Evolutionary conservation across 805 yeast genomes (phyloP), one percentile per base, ranked within the genome.

Genomic region (Wickerhamomyces chambardii): DNA sequence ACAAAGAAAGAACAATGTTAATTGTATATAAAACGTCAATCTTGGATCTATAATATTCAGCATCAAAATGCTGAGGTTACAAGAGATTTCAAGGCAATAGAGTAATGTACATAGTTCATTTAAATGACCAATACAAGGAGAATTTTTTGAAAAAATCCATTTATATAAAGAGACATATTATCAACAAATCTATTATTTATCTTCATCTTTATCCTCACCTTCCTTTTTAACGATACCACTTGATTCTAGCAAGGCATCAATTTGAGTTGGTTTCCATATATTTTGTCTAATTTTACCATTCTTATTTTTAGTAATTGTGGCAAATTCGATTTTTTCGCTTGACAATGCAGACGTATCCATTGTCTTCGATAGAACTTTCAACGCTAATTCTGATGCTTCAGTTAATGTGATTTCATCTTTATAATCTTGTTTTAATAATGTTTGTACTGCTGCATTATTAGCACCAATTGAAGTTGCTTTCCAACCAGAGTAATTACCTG

Each of bases 401-500:
- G 73, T 68, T 43, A 84, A 59, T 17, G 70, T 58, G 47, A 85
- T 59, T 38, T 83, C 92, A 48, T 84, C 90, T 55, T 83, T 86
- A 66, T 84, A 92, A 50, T 92, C 98, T 64, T 89, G 95, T 62
- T 92, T 92, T 54, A 92, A 70, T 44, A 92, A 64, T 1, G 98
- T 90, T 64, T 92, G 98, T 2, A 97, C 97, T 31, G 96, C 89
- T 7, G 95, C 75, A 44, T 86, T 87, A 64, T 92, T 92, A 34
- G 97, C 95, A 29, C 99, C 99, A 40, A 92, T 89, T 48, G 86
- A 73, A 25, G 96, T 90, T 30, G 98, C 98, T 61, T 84, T 87
- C 99, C 99, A 92, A 18, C 98, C 97, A 16, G 95, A 76, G 58
- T 89, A 92, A 63, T 92, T 92, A 19, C 99, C 99, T 0, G 95